Evolutionary conservation across 2,329 filamentous ascomycete genomes (phyloP).

Genomic region (Calcarisporium arbuscula): DNA sequence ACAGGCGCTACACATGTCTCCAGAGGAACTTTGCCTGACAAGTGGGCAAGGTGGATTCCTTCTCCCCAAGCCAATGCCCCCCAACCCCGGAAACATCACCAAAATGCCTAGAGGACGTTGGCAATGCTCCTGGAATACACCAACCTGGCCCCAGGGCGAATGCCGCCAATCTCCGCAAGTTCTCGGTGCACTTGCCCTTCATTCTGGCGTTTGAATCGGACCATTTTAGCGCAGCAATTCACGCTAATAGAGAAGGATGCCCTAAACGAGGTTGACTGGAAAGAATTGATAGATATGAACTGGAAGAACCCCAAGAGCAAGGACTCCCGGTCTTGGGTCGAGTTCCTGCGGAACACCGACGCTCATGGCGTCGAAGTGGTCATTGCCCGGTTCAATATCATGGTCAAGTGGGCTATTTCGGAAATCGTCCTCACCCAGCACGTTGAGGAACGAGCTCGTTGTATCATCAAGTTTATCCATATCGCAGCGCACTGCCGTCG

Average conservation of each 20-base stretch:
- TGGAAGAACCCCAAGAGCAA: conserved; percentile 67
- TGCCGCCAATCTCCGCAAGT: conserved; percentile 27
- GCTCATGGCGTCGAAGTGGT: conserved; percentile 75
- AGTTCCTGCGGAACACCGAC: conserved; percentile 67
- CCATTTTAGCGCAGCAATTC: conserved; percentile 72
- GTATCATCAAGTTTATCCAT: conserved; percentile 76
- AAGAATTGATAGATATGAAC: conserved; percentile 74
- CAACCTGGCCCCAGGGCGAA: conserved; percentile 27
- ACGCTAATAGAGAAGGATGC: conserved; percentile 83
- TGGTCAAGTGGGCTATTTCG: conserved; percentile 81
- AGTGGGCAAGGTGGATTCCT: no score
- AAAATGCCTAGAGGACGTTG: conserved; percentile 13
- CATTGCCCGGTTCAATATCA: conserved; percentile 79
- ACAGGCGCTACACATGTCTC: conserved; percentile 32
- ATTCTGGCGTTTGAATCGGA: conserved; percentile 76
- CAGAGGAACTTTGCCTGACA: conserved; percentile 4
- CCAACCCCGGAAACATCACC: conserved; percentile 43
- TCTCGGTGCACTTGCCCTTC: conserved; percentile 65
- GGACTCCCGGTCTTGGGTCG: conserved; percentile 70
- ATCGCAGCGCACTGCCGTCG: conserved; percentile 69
- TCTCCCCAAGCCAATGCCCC: conserved; percentile 17
- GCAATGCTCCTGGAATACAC: conserved; percentile 28
- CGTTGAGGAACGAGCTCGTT: conserved; percentile 65
- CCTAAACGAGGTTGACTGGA: conserved; percentile 82
- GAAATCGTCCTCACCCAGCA: conserved; percentile 70